phyloP scores from a whole-genome alignment of 352 stramenopile species.

The Globisporangium uncinulatum region DNA sequence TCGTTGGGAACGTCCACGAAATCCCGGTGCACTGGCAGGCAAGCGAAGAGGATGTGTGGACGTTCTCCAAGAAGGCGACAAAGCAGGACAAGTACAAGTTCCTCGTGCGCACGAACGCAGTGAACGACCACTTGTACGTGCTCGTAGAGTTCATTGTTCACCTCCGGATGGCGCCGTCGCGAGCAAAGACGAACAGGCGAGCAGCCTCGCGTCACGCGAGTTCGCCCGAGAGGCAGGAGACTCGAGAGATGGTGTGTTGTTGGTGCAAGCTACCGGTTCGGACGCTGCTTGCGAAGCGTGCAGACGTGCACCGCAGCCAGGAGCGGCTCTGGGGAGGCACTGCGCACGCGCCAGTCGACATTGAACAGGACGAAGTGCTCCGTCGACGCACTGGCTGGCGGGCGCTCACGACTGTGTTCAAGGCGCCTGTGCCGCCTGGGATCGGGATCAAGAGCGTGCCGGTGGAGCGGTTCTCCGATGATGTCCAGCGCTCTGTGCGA shows the following conservation, averaged over 20 bases:
- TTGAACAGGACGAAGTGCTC: constrained; percentile 71
- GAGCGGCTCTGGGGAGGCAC: constrained; percentile 66
- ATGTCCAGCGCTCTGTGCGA: constrained; percentile 39
- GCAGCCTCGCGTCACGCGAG: too few species aligned
- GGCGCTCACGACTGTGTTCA: constrained; percentile 65
- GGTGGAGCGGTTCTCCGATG: constrained; percentile 37
- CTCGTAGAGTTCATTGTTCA: constrained; percentile 76
- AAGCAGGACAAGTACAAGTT: constrained; percentile 84
- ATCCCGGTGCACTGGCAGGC: constrained; percentile 69
- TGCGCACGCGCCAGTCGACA: constrained; percentile 52
- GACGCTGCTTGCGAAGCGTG: constrained; percentile 38
- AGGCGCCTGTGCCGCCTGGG: constrained; percentile 34
- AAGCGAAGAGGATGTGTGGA: constrained; percentile 72
- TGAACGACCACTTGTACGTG: constrained; percentile 63
- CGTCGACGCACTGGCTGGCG: constrained; percentile 61
- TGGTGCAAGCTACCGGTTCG: constrained; percentile 73
- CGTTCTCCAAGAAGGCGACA: constrained; percentile 71
- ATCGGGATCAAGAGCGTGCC: constrained; percentile 69
- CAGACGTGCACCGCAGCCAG: constrained; percentile 40
- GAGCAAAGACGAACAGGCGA: background rate
- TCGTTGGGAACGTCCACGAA: constrained; percentile 74
- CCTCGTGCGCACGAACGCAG: constrained; percentile 59
- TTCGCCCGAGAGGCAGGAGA: constrained; percentile 2
- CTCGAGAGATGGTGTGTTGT: constrained; percentile 66
- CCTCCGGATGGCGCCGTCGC: constrained; percentile 21